These are phyloP conservation scores for Wickerhamia fluorescens DNA, from an alignment of 805 yeast species.

Conservation along the genomic window DNA sequence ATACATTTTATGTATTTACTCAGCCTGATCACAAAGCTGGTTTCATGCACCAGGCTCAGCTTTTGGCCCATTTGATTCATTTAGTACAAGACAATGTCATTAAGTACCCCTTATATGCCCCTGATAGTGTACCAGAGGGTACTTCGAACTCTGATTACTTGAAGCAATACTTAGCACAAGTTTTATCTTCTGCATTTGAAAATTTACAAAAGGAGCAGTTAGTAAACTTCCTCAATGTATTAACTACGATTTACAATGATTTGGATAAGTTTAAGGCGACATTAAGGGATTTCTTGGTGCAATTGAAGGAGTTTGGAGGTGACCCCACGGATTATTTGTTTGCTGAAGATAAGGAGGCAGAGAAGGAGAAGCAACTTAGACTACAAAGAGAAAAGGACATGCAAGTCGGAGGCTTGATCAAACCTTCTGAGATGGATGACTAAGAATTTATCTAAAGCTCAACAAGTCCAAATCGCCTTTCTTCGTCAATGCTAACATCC, in stretches of 20 bases:
- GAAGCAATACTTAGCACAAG: slow-evolving; percentile 72
- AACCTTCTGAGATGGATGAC: slow-evolving; percentile 93
- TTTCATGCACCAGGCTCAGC: slow-evolving; percentile 77
- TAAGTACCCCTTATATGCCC: slow-evolving; percentile 67
- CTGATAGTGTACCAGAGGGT: slow-evolving; percentile 79
- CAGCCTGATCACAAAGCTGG: slow-evolving; percentile 98
- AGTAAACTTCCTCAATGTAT: slow-evolving; percentile 69
- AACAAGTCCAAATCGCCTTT: not conserved
- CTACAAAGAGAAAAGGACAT: slow-evolving; percentile 74
- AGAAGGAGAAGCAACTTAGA: slow-evolving; percentile 59
- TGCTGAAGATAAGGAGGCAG: slow-evolving; percentile 87
- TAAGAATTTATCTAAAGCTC: too few species aligned
- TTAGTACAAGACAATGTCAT: slow-evolving; percentile 74
- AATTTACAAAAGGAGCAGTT: slow-evolving; percentile 83
- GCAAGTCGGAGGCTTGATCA: slow-evolving; percentile 86
- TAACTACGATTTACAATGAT: slow-evolving; percentile 68
- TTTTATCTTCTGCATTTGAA: slow-evolving; percentile 86
- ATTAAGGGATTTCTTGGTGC: slow-evolving; percentile 91
- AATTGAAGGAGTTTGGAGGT: slow-evolving; percentile 93
- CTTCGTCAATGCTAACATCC: too few species aligned
- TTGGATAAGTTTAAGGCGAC: slow-evolving; percentile 72
- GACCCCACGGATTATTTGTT: slow-evolving; percentile 90
- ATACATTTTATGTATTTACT: slow-evolving; percentile 87
- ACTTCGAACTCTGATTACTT: slow-evolving; percentile 74
- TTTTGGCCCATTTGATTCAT: slow-evolving; percentile 76